phyloP scores from a whole-genome alignment of 2,329 filamentous ascomycete genomes.

The Monosporascus cannonballus region DNA sequence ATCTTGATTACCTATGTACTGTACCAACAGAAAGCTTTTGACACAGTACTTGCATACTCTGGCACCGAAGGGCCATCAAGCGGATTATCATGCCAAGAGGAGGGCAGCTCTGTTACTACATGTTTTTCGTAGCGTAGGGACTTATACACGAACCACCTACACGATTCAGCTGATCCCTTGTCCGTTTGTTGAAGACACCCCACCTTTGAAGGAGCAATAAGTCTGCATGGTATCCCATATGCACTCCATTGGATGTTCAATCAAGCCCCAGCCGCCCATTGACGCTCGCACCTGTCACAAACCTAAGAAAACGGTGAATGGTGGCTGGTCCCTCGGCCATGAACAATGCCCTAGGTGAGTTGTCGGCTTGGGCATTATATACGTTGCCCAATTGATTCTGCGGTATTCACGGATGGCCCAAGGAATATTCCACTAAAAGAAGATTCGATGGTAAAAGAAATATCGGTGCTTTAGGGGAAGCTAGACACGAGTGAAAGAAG shows the following conservation, averaged over 20 bases:
- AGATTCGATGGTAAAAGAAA: too few species aligned
- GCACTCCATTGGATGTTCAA: constrained; percentile 21
- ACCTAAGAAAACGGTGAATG: too few species aligned
- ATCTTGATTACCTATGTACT: constrained; percentile 16
- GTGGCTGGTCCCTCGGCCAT: too few species aligned
- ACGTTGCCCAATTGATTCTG: too few species aligned
- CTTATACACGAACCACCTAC: too few species aligned
- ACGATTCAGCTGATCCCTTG: constrained; percentile 3
- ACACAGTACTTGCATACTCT: neutral
- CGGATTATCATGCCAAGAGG: neutral
- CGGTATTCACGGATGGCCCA: too few species aligned
- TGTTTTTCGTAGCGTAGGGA: too few species aligned
- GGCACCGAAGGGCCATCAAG: neutral
- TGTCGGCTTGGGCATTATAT: too few species aligned
- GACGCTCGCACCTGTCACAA: constrained; percentile 1
- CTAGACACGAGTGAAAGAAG: too few species aligned
- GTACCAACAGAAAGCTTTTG: constrained; percentile 21
- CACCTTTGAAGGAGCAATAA: constrained; percentile 12
- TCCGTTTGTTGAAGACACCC: constrained; percentile 9
- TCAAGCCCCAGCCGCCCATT: constrained; percentile 12
- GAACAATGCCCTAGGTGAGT: too few species aligned
- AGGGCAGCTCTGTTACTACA: neutral
- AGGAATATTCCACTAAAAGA: too few species aligned
- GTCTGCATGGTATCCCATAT: constrained; percentile 17
- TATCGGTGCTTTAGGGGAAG: too few species aligned